Evolutionary conservation across 495 filamentous ascomycete genomes (phyloP), one percentile per base, ranked within the genome.

Genomic region (Hypoxylon intermedium): DNA sequence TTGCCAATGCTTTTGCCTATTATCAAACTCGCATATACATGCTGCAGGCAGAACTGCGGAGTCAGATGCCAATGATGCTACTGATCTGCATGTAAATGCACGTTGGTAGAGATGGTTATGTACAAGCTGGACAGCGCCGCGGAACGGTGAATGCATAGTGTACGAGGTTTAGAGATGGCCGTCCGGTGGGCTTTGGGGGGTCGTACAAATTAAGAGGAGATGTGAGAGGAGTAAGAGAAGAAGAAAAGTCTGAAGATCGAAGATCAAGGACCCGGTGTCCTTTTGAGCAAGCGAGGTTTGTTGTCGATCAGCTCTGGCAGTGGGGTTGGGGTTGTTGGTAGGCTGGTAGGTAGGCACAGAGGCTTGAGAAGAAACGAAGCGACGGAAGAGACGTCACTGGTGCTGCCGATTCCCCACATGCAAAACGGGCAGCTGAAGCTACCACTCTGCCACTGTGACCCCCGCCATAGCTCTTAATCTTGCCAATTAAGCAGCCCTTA

Each of bases 221-320:
- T 36, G 15, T 33, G 12, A 40, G 43, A 30, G 12, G 20, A 50
- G 38, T 30, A 45, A 34, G 21, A 24, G 46, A 54, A 47, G 40
- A 26, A 20, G 13, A 57, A 33, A 30, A 37, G 5, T n/a, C 5
- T 11, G 20, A 26, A 40, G 49, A 37, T 54, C 38, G 60, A 64
- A 23, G 50, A 65, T 56, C 40, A 28, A 51, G 52, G 40, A 44
- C 20, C 19, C 37, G 38, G 19, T 9, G 18, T 23, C 50, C 20
- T 65, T 65, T 56, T 60, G 55, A 51, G n/a, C 34, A 65, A 65
- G 46, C 50, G 54, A 55, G 43, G 55, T 65, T 65, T 65, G 49
- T 56, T 65, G 61, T 65, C 55, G 61, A 65, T 60, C 61, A 56
- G 31, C 38, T 24, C 38, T 16, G 51, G 47, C 23, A 42, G 55